Conservation (phyloP, 495 filamentous ascomycete species). For the Neurospora sp. region DNA sequence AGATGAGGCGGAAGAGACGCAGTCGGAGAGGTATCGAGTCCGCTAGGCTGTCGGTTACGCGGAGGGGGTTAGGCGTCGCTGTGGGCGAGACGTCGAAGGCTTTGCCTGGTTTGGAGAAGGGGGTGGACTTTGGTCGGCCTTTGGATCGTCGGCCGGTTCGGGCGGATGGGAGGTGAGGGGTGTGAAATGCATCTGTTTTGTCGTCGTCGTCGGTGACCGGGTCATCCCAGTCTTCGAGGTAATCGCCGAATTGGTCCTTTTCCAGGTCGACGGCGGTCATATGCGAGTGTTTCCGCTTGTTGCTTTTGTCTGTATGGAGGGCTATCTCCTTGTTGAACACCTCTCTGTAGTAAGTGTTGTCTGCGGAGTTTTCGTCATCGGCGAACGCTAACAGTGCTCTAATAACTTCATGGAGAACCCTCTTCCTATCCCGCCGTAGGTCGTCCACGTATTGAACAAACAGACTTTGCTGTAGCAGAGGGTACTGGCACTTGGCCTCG, state of each 20-base stretch:
- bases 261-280: constrained; percentile 32
- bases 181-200: neutral
- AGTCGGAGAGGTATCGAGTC: constrained; percentile 54
- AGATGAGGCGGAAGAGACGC: constrained; percentile 43
- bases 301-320: constrained; percentile 17
- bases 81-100: neutral
- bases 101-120: neutral
- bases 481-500: constrained; percentile 1
- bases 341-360: constrained; percentile 33
- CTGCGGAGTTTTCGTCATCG: constrained; percentile 25
- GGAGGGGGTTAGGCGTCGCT: neutral
- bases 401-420: constrained; percentile 30
- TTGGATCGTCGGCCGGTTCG: neutral
- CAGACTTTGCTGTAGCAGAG: constrained; percentile 24
- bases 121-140: neutral
- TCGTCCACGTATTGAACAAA: constrained; percentile 19
- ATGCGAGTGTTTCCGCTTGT: constrained; percentile 45
- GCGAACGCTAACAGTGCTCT: constrained; percentile 29
- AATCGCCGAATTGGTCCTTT: constrained; percentile 35
- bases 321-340: constrained; percentile 40
- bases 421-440: constrained; percentile 21
- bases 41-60: constrained; percentile 35
- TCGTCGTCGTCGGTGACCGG: neutral
- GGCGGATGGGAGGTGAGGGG: neutral
- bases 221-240: constrained; percentile 30